Evolutionary conservation across 768 basidiomycete genomes (phyloP).

Genomic region (Russula foetens): DNA sequence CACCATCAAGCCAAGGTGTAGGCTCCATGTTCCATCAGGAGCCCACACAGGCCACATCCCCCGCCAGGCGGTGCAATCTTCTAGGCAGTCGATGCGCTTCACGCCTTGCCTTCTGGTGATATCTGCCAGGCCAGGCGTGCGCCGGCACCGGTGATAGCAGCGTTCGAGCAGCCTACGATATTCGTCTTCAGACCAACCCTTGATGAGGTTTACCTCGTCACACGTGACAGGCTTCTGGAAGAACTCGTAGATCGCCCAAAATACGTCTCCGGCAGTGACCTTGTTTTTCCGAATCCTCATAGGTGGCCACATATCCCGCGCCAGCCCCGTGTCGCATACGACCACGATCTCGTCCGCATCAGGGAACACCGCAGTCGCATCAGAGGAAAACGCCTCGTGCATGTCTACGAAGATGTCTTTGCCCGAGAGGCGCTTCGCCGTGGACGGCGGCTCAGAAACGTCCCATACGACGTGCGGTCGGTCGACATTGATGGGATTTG

Average conservation of each 20-base stretch:
- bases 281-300: constrained; percentile 7
- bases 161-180: constrained; percentile 1
- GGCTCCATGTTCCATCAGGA: constrained; percentile 8
- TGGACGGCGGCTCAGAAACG: constrained; percentile 10
- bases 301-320: constrained; percentile 9
- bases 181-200: neutral
- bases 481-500: constrained; percentile 8
- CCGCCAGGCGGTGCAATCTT: constrained; percentile 8
- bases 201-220: constrained; percentile 5
- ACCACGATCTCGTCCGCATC: constrained; percentile 7
- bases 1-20: constrained; percentile 8
- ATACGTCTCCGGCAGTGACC: constrained; percentile 14
- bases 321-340: constrained; percentile 1
- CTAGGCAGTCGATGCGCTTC: constrained; percentile 17
- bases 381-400: constrained; percentile 6
- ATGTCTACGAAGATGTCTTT: constrained; percentile 13
- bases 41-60: constrained; percentile 9
- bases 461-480: constrained; percentile 15
- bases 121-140: constrained; percentile 9
- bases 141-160: constrained; percentile 9
- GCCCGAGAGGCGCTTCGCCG: constrained; percentile 13
- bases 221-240: constrained; percentile 10
- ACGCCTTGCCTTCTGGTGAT: constrained; percentile 14
- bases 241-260: constrained; percentile 17
- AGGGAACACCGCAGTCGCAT: constrained; percentile 12